These are phyloP conservation scores for Globisporangium yorkense DNA, from an alignment of 352 stramenopile genomes.

Conservation along the genomic window DNA sequence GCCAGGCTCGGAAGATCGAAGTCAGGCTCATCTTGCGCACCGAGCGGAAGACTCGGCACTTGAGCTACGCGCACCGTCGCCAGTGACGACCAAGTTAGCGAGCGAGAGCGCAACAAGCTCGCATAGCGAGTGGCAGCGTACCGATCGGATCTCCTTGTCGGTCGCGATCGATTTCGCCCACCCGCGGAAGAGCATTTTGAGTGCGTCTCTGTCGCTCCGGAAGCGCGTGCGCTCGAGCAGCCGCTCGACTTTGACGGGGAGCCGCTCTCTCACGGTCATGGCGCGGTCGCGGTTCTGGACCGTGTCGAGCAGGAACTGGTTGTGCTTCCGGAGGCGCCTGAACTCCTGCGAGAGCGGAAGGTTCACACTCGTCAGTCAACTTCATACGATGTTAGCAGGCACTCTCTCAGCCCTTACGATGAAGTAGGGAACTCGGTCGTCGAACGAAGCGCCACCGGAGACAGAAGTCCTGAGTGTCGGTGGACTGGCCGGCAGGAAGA, in stretches of 20 bases:
- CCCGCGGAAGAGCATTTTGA: conserved; percentile 37
- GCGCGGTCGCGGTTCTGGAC: conserved; percentile 47
- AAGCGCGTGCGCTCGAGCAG: conserved; percentile 19
- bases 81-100: not conserved
- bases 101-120: not conserved
- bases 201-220: conserved; percentile 13
- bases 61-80: conserved; percentile 25
- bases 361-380: too few relatives aligned
- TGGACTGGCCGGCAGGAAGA: conserved; percentile 35
- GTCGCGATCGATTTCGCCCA: conserved; percentile 34
- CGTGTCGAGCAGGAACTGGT: conserved; percentile 38
- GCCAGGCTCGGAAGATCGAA: conserved; percentile 64
- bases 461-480: not conserved
- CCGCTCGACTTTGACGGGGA: conserved; percentile 39
- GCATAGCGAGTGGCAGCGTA: conserved; percentile 2
- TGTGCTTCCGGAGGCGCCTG: conserved; percentile 44
- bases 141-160: conserved; percentile 38
- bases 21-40: conserved; percentile 46
- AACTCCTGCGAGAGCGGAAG: conserved; percentile 34
- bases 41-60: conserved; percentile 52
- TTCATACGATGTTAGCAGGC: too few relatives aligned
- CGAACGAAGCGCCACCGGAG: conserved; percentile 11
- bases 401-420: conserved; percentile 18
- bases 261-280: conserved; percentile 28
- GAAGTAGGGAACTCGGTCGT: conserved; percentile 52